A percentile compares a stretch with the other conserved stretches of the same genome.
These are phyloP conservation scores for Cyclotella atomus DNA, from an alignment of 108 stramenopile genomes.

Conservation along the genomic window DNA sequence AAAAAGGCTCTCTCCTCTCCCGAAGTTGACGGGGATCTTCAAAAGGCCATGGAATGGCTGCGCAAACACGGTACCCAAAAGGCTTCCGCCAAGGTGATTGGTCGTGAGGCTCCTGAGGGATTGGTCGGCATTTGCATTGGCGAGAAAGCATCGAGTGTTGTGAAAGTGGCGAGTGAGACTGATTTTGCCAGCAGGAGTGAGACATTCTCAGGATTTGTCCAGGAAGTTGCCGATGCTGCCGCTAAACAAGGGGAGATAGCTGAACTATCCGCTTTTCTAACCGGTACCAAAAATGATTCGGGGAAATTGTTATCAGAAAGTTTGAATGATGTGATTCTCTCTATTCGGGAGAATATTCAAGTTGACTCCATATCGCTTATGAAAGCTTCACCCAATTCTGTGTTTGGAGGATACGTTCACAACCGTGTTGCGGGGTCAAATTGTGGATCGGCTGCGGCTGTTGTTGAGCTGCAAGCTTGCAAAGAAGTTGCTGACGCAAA, in stretches of 20 bases:
- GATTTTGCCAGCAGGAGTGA: conserved; percentile 78
- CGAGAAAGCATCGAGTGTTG: conserved; percentile 56
- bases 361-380: conserved; percentile 55
- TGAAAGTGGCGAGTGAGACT: conserved; percentile 78
- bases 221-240: conserved; percentile 67
- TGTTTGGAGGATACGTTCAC: conserved; percentile 78
- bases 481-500: conserved; percentile 26
- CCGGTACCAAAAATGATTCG: conserved; percentile 24
- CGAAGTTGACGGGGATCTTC: conserved; percentile 49
- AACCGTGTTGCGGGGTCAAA: conserved; percentile 49
- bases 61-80: conserved; percentile 82
- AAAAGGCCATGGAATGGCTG: conserved; percentile 78
- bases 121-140: conserved; percentile 58
- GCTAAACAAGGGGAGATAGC: conserved; percentile 17
- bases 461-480: conserved; percentile 48
- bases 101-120: conserved; percentile 73
- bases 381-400: conserved; percentile 39
- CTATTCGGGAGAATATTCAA: conserved; percentile 81
- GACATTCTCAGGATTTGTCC: conserved; percentile 67
- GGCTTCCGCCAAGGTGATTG: conserved; percentile 70
- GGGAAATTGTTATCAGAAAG: conserved; percentile 50
- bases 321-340: conserved; percentile 75
- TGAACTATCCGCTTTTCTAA: conserved; percentile 33
- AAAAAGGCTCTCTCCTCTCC: conserved; percentile 74
- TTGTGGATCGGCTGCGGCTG: conserved; percentile 73